phyloP scores from a whole-genome alignment of 495 filamentous ascomycete genomes.

The Neurospora cerealis region DNA sequence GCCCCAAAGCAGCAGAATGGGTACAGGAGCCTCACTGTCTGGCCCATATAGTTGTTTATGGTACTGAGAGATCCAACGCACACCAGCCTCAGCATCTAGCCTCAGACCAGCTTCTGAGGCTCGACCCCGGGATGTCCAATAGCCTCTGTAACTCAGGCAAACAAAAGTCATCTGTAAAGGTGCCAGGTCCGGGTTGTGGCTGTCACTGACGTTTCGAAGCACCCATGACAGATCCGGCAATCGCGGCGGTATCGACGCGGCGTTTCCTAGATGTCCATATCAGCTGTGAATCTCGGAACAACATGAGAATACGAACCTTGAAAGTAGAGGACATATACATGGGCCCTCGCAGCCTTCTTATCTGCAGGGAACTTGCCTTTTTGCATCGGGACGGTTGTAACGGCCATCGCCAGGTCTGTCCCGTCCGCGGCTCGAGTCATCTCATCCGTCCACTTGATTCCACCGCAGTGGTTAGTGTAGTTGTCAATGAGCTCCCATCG shows the following conservation, averaged over 20 bases:
- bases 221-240: constrained; percentile 56
- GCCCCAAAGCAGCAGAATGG: constrained; percentile 61
- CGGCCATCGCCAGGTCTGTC: constrained; percentile 47
- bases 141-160: constrained; percentile 65
- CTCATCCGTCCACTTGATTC: constrained; percentile 55
- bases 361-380: not conserved
- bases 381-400: constrained; percentile 30
- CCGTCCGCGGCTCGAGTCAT: constrained; percentile 46
- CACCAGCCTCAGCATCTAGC: constrained; percentile 50
- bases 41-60: constrained; percentile 15
- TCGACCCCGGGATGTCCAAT: constrained; percentile 66
- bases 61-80: constrained; percentile 41
- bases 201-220: constrained; percentile 30
- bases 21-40: constrained; percentile 10
- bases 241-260: constrained; percentile 57
- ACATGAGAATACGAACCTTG: constrained; percentile 33
- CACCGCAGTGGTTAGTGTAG: constrained; percentile 46
- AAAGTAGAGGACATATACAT: constrained; percentile 47
- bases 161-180: constrained; percentile 42
- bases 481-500: constrained; percentile 49
- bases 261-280: constrained; percentile 42
- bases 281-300: constrained; percentile 13
- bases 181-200: constrained; percentile 8
- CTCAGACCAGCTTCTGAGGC: constrained; percentile 57
- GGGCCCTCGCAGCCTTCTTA: constrained; percentile 1